These are phyloP conservation scores for Camelina laxa DNA, from an alignment of 345 rosid genomes.

Conservation along the genomic window DNA sequence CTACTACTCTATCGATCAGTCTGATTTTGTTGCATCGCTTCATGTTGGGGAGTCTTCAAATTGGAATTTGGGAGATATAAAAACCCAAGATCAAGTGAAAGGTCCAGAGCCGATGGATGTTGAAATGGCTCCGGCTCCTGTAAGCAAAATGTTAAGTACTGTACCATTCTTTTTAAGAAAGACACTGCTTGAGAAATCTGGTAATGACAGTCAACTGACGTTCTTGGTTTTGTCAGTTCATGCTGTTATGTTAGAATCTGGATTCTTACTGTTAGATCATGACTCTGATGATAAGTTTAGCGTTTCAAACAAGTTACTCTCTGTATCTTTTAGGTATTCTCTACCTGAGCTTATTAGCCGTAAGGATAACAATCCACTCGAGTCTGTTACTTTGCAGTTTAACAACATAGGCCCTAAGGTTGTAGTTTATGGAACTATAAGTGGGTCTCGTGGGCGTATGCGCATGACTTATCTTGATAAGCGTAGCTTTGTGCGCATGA, in stretches of 20 bases:
- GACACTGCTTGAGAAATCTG: slow-evolving; percentile 56
- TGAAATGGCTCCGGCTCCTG: slow-evolving; percentile 16
- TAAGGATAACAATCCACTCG: slow-evolving; percentile 28
- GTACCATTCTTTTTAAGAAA: slow-evolving; percentile 65
- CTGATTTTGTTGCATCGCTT: slow-evolving; percentile 19
- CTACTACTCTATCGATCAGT: slow-evolving; percentile 54
- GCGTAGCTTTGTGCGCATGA: slow-evolving; percentile 49
- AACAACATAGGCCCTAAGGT: slow-evolving; percentile 54
- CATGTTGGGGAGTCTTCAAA: no score
- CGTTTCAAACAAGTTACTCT: slow-evolving; percentile 52
- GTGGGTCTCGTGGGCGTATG: slow-evolving; percentile 37
- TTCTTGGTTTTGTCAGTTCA: slow-evolving; percentile 63
- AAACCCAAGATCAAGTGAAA: background rate
- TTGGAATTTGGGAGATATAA: no score
- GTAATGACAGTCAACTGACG: slow-evolving; percentile 47
- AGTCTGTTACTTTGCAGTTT: slow-evolving; percentile 55
- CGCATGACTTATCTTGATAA: slow-evolving; percentile 53
- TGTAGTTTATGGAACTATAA: slow-evolving; percentile 60
- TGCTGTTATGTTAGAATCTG: slow-evolving; percentile 74
- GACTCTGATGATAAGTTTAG: slow-evolving; percentile 54
- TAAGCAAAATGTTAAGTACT: slow-evolving; percentile 46
- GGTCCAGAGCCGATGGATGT: slow-evolving; percentile 28
- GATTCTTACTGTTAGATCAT: slow-evolving; percentile 57
- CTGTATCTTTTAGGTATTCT: slow-evolving; percentile 60
- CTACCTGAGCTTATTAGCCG: slow-evolving; percentile 52